Evolutionary conservation across 805 yeast genomes (phyloP), one percentile per base, ranked within the genome.

Genomic region (Isabelozyma rhagii): DNA sequence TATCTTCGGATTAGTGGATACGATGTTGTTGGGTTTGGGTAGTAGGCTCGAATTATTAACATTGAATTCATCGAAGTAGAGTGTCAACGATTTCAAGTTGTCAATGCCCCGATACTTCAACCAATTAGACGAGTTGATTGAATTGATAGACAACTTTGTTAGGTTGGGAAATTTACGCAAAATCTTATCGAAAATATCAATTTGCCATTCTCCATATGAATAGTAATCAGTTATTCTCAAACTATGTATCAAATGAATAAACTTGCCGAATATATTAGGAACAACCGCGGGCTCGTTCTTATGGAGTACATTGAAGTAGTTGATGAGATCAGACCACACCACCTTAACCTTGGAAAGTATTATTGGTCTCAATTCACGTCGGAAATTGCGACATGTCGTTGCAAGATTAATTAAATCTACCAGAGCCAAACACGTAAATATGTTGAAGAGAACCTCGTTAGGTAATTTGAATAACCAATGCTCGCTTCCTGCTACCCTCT

Each of bases 41-140:
- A 43, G 43, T 28, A 31, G 36, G 45, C 21, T 41, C 15, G 28
- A 36, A 18, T 51, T 56, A 1, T 58, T 41, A 39, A 61, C 67
- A 46, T 51, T 49, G 48, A 61, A 59, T 13, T 49, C 46, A 17
- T 67, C 69, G 43, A 58, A 60, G 53, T 64, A 64, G n/a, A 73
- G 52, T 2, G 64, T 56, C 14, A 73, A 47, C 8, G 50, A 43
- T 14, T 43, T 54, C 25, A 73, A 45, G 8, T 46, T 48, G 15
- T 47, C 29, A 39, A 60, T 57, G 5, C 47, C 29, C 39, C 75
- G 54, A 52, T 74, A 73, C 49, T 71, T 71, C 43, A 74, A 57
- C 79, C 79, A 74, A 46, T 70, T 64, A 3, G 77, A 70, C 48
- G 74, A 69, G 48, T 64, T 69, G 34, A 55, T 59, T 5, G 74